Evolutionary conservation across 495 filamentous ascomycete species (phyloP).

Genomic region (Tuber magnatum): DNA sequence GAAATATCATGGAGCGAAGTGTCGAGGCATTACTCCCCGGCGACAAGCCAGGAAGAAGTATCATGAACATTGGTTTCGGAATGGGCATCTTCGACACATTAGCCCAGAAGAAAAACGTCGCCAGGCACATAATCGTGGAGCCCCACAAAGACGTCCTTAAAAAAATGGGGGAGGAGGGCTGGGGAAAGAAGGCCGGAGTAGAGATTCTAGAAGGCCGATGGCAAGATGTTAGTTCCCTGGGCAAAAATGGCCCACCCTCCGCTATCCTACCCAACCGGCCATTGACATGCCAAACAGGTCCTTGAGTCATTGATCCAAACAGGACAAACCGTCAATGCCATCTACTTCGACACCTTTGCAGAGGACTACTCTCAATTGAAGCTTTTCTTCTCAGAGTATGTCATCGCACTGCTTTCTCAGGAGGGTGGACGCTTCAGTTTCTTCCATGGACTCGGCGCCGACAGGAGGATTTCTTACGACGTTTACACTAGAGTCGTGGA

Average conservation of each 20-base stretch:
- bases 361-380: constrained; percentile 81
- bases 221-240: constrained; percentile 31
- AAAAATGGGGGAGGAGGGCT: constrained; percentile 58
- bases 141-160: constrained; percentile 76
- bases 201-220: constrained; percentile 51
- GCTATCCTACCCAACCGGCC: not conserved
- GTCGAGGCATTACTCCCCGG: constrained; percentile 57
- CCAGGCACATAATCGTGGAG: constrained; percentile 77
- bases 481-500: constrained; percentile 90
- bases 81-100: constrained; percentile 93
- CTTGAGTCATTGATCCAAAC: constrained; percentile 62
- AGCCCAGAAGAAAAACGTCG: constrained; percentile 62
- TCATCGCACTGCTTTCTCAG: constrained; percentile 68
- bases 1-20: constrained; percentile 73
- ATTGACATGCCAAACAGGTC: constrained; percentile 54
- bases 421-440: constrained; percentile 69
- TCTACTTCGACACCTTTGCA: constrained; percentile 97
- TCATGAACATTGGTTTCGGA: constrained; percentile 89
- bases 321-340: constrained; percentile 72
- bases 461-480: constrained; percentile 87
- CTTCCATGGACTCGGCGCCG: constrained; percentile 92
- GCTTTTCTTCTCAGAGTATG: constrained; percentile 78
- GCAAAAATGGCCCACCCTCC: not conserved
- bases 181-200: constrained; percentile 59
- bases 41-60: constrained; percentile 52